phyloP scores from a whole-genome alignment of 1,284 basidiomycete genomes.

The Tylopilus sp. region DNA sequence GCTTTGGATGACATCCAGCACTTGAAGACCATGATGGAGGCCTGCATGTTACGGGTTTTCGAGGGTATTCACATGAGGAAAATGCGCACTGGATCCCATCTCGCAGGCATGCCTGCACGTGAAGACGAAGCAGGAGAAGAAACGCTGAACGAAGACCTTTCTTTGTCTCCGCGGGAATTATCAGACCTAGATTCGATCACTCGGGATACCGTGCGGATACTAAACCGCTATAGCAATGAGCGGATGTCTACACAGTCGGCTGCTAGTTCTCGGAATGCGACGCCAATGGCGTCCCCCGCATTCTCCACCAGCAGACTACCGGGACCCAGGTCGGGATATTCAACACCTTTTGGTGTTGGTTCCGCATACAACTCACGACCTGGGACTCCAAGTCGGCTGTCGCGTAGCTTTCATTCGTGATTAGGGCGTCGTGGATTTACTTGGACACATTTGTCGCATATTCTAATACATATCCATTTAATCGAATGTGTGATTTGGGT shows the following conservation, averaged over 20 bases:
- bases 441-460: constrained; percentile 14
- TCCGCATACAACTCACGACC: constrained; percentile 60
- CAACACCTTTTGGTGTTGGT: constrained; percentile 50
- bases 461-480: too few species aligned
- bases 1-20: constrained; percentile 82
- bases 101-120: constrained; percentile 41
- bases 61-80: constrained; percentile 73
- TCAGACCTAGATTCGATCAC: constrained; percentile 75
- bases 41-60: constrained; percentile 88
- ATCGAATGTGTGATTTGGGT: too few species aligned
- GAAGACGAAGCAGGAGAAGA: constrained; percentile 67
- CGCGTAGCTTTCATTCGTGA: constrained; percentile 30
- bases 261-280: constrained; percentile 61
- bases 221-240: constrained; percentile 67
- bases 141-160: constrained; percentile 43
- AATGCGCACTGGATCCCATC: constrained; percentile 33
- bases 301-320: constrained; percentile 38
- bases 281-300: constrained; percentile 53
- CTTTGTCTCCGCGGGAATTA: constrained; percentile 65
- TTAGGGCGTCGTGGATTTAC: constrained; percentile 10
- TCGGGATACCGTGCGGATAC: constrained; percentile 67
- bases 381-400: constrained; percentile 59
- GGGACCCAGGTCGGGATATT: constrained; percentile 49
- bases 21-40: constrained; percentile 82
- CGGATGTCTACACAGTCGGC: constrained; percentile 54